phyloP scores from a whole-genome alignment of 2,329 filamentous ascomycete species.

The Calonectria hongkongensis region DNA sequence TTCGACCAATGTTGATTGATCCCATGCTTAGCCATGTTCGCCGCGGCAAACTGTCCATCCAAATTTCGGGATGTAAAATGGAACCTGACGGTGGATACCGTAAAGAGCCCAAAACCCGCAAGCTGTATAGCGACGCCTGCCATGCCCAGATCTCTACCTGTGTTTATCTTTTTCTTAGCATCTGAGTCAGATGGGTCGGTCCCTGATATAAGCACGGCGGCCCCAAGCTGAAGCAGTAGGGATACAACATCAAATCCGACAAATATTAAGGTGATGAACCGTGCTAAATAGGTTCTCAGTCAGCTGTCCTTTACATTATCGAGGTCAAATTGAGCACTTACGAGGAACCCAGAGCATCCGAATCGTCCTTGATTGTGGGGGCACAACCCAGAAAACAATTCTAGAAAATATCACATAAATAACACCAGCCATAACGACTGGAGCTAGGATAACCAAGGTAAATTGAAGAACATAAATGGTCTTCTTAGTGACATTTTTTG shows the following conservation, averaged over 20 bases:
- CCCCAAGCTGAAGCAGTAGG: slow-evolving; percentile 62
- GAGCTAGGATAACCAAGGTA: slow-evolving; percentile 47
- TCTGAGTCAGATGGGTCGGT: slow-evolving; percentile 57
- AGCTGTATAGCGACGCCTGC: slow-evolving; percentile 62
- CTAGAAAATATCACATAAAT: slow-evolving; percentile 53
- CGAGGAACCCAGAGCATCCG: slow-evolving; percentile 50
- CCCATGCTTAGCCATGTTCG: slow-evolving; percentile 42
- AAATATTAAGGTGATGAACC: slow-evolving; percentile 61
- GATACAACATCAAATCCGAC: slow-evolving; percentile 63
- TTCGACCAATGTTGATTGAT: slow-evolving; percentile 43
- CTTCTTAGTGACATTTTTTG: slow-evolving; percentile 42
- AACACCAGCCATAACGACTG: slow-evolving; percentile 52
- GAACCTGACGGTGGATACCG: slow-evolving; percentile 66
- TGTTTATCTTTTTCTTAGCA: slow-evolving; percentile 53
- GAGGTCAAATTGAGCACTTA: slow-evolving; percentile 25
- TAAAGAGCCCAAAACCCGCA: slow-evolving; percentile 67
- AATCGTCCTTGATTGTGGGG: slow-evolving; percentile 44
- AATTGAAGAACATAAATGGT: slow-evolving; percentile 49
- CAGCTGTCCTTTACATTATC: background rate
- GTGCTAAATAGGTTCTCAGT: slow-evolving; percentile 32
- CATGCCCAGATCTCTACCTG: slow-evolving; percentile 47
- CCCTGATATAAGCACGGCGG: slow-evolving; percentile 63
- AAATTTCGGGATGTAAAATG: slow-evolving; percentile 62
- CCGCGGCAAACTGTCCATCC: slow-evolving; percentile 38
- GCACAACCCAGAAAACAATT: slow-evolving; percentile 51